These are phyloP conservation scores for Tetradesmus lagerheimii DNA, from an alignment of 139 green algal genomes.

Conservation along the genomic window DNA sequence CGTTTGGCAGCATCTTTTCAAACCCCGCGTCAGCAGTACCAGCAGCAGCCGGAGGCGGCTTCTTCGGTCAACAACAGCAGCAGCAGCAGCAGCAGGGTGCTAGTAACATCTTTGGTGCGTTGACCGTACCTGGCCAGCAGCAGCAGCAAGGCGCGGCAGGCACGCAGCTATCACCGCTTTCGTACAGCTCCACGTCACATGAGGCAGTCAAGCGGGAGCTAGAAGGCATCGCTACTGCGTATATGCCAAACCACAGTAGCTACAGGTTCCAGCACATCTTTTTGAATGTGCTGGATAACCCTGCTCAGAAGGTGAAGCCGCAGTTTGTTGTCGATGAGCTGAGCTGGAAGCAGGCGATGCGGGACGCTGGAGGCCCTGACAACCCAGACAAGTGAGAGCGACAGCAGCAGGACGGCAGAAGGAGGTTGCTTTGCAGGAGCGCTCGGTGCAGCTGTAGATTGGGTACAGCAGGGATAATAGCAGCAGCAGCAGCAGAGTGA, in stretches of 20 bases:
- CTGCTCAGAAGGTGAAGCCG: constrained; percentile 71
- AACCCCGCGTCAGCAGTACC: not conserved
- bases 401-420: not conserved
- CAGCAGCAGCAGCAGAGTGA: not conserved
- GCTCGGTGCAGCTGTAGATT: not conserved
- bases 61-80: not conserved
- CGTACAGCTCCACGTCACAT: not conserved
- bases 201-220: constrained; percentile 30
- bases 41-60: not conserved
- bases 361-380: constrained; percentile 66
- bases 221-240: constrained; percentile 51
- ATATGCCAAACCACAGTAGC: constrained; percentile 51
- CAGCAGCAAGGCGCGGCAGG: constrained; percentile 21
- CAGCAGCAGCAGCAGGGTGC: not conserved
- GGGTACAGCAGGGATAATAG: not conserved
- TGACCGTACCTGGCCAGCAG: not conserved
- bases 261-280: constrained; percentile 83
- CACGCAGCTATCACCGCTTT: not conserved
- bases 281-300: constrained; percentile 77
- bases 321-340: constrained; percentile 74
- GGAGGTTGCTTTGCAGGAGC: not conserved
- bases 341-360: constrained; percentile 78
- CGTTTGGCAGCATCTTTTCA: constrained; percentile 38
- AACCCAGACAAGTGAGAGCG: constrained; percentile 65
- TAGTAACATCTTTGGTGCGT: constrained; percentile 18